These are phyloP conservation scores for Lepraria neglecta DNA, from an alignment of 495 filamentous ascomycete species.

Conservation along the genomic window DNA sequence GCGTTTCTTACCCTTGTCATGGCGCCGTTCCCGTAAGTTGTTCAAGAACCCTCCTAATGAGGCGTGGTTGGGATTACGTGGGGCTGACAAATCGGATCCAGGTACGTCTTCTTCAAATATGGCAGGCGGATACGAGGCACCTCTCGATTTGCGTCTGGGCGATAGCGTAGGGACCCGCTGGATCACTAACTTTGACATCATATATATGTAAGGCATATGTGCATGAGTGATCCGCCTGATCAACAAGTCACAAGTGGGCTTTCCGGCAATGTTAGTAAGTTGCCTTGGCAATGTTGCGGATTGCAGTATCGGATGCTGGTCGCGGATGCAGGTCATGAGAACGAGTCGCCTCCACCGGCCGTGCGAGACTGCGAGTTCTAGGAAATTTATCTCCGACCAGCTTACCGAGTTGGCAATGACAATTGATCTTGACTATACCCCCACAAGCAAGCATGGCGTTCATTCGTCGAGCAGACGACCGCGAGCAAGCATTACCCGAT, in stretches of 20 bases:
- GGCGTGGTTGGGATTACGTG: neutral
- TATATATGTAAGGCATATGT: constrained; percentile 7
- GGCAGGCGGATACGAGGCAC: constrained; percentile 48
- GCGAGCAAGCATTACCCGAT: too few species aligned
- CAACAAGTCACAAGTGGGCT: neutral
- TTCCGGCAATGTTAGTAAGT: neutral
- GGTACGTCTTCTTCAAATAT: constrained; percentile 59
- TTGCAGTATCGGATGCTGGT: neutral
- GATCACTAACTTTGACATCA: neutral
- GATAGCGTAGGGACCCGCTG: neutral
- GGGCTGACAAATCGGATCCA: constrained; percentile 25
- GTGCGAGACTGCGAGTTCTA: too few species aligned
- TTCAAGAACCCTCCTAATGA: neutral
- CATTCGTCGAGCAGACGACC: too few species aligned
- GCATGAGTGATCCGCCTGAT: constrained; percentile 8
- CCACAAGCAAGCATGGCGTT: too few species aligned
- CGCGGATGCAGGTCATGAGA: neutral
- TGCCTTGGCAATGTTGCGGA: constrained; percentile 2
- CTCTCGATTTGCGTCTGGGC: constrained; percentile 46
- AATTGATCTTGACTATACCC: too few species aligned
- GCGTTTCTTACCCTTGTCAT: constrained; percentile 64
- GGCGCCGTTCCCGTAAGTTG: constrained; percentile 60
- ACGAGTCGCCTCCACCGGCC: neutral
- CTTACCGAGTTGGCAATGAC: too few species aligned
- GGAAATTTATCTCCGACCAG: too few species aligned